A percentile compares a stretch with the other conserved stretches of the same genome.
phyloP scores from a whole-genome alignment of 2,329 filamentous ascomycete genomes.

The Alternaria sp. region DNA sequence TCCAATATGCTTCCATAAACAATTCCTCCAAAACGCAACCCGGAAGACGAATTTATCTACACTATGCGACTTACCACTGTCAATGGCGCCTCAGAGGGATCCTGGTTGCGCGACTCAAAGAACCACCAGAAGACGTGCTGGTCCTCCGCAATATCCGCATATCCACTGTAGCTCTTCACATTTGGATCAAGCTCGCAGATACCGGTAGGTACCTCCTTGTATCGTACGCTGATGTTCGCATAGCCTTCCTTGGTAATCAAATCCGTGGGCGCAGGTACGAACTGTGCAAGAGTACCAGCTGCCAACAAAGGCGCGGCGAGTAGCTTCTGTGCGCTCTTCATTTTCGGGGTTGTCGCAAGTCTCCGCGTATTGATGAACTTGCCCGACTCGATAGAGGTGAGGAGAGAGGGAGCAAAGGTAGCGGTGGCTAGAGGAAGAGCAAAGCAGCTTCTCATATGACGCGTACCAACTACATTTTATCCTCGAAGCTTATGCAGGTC shows the following conservation, averaged over 20 bases:
- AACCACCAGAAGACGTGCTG: slow-evolving; percentile 67
- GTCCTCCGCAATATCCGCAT: slow-evolving; percentile 62
- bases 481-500: slow-evolving; percentile 2
- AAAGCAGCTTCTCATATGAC: background rate
- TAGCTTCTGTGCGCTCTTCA: slow-evolving; percentile 23
- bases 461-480: slow-evolving; percentile 4
- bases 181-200: slow-evolving; percentile 66
- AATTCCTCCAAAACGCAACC: too few species aligned
- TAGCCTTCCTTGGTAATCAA: slow-evolving; percentile 56
- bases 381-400: background rate
- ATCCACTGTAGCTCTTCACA: slow-evolving; percentile 66
- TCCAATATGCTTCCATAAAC: too few species aligned
- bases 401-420: background rate
- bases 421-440: background rate
- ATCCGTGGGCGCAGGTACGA: slow-evolving; percentile 57
- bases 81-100: slow-evolving; percentile 63
- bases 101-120: slow-evolving; percentile 63
- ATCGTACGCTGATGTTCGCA: slow-evolving; percentile 63
- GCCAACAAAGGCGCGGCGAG: slow-evolving; percentile 29
- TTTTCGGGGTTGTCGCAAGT: background rate
- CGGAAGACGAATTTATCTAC: background rate
- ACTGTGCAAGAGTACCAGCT: slow-evolving; percentile 48
- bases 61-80: slow-evolving; percentile 52
- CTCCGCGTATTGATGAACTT: background rate
- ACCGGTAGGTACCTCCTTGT: slow-evolving; percentile 64